Evolutionary conservation across 208 protist genomes (phyloP).

Genomic region (Wallacemonas rigidus): DNA sequence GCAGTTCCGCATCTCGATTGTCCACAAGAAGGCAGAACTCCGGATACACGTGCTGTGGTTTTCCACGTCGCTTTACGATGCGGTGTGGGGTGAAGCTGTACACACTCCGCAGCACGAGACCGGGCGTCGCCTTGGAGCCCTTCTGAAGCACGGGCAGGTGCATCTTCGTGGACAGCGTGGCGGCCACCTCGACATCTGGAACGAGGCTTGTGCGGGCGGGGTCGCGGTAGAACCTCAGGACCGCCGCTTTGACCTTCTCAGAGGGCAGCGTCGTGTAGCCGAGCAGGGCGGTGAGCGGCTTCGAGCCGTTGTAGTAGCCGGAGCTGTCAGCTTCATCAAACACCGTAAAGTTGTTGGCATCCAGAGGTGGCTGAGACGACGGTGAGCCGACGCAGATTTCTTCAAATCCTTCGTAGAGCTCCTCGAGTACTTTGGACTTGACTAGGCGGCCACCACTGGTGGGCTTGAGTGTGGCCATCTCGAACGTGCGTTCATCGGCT

Average conservation of each 20-base stretch:
- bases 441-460: constrained; percentile 7
- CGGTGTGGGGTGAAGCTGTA: constrained; percentile 53
- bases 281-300: constrained; percentile 55
- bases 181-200: constrained; percentile 16
- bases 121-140: constrained; percentile 30
- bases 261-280: constrained; percentile 55
- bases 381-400: constrained; percentile 30
- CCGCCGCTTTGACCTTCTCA: constrained; percentile 33
- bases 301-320: constrained; percentile 39
- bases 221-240: constrained; percentile 36
- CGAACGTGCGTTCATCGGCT: constrained; percentile 1
- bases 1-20: constrained; percentile 3
- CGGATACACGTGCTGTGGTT: constrained; percentile 31
- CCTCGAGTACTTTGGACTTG: constrained; percentile 12
- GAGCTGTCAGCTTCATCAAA: constrained; percentile 43
- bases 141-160: constrained; percentile 62
- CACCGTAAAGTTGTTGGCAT: constrained; percentile 46
- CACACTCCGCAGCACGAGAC: constrained; percentile 50
- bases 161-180: constrained; percentile 44
- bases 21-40: constrained; percentile 73
- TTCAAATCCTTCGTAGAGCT: constrained; percentile 27
- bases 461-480: constrained; percentile 1
- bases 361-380: constrained; percentile 20
- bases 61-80: background rate
- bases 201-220: constrained; percentile 15